Conservation (phyloP, 202 grass and related monocot species). For the Thinopyrum obtusiflorum region DNA sequence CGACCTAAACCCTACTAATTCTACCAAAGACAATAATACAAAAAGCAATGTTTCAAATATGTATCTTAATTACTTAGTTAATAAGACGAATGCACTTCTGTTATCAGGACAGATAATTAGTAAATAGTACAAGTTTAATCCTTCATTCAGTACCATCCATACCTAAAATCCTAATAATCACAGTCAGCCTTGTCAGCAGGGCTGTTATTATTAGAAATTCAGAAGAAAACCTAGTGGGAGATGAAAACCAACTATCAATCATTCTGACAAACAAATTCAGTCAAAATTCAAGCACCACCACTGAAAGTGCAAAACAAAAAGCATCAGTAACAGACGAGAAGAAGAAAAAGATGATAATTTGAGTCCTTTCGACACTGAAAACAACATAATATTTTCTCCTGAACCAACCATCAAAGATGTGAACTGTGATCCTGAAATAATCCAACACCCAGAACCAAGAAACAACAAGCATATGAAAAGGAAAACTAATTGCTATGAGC, state of each 20-base stretch:
- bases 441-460: not conserved
- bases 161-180: constrained; percentile 2
- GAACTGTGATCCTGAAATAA: constrained; percentile 11
- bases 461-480: not conserved
- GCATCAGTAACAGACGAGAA: not conserved
- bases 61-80: constrained; percentile 13
- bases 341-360: not conserved
- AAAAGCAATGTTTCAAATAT: not conserved
- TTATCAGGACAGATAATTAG: not conserved
- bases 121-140: not conserved
- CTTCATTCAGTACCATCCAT: not conserved
- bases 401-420: not conserved
- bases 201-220: not conserved
- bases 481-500: not conserved
- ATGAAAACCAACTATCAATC: constrained; percentile 7
- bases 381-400: not conserved
- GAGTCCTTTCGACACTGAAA: not conserved
- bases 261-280: not conserved
- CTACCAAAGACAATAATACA: not conserved
- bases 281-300: not conserved
- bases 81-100: not conserved
- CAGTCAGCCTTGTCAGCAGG: not conserved
- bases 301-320: constrained; percentile 12
- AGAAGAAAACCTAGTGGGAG: not conserved
- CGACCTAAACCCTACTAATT: not conserved